phyloP scores from a whole-genome alignment of 257 asterid genomes.

The Nicotiana paniculata region DNA sequence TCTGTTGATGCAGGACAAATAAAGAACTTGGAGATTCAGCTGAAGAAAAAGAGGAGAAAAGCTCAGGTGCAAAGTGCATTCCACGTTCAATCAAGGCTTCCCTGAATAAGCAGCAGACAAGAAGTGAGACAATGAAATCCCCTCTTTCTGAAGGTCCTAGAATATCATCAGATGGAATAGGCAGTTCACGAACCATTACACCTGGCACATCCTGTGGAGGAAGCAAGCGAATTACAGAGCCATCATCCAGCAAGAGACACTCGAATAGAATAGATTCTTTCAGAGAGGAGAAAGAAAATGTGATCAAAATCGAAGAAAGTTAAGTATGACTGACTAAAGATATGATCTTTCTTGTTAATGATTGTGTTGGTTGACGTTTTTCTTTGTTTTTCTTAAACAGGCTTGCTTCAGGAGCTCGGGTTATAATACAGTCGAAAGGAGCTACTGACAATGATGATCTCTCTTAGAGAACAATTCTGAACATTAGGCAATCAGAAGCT shows the following conservation, averaged over 20 bases:
- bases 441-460: conserved; percentile 18
- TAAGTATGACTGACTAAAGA: conserved; percentile 26
- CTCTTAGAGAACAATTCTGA: background rate
- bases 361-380: conserved; percentile 28
- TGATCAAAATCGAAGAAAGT: conserved; percentile 92
- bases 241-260: conserved; percentile 29
- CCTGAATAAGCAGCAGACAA: conserved; percentile 57
- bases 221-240: conserved; percentile 74
- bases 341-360: conserved; percentile 3
- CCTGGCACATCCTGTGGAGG: conserved; percentile 55
- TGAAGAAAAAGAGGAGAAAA: conserved; percentile 48
- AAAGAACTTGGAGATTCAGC: conserved; percentile 39
- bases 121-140: conserved; percentile 85
- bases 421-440: conserved; percentile 67
- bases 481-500: background rate
- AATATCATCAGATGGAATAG: conserved; percentile 68
- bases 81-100: conserved; percentile 78
- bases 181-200: conserved; percentile 50
- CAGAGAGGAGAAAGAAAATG: conserved; percentile 43
- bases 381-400: conserved; percentile 31
- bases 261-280: conserved; percentile 34
- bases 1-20: conserved; percentile 43
- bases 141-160: conserved; percentile 83
- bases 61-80: conserved; percentile 62
- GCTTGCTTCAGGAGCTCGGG: conserved; percentile 99